A percentile compares a stretch with the other conserved stretches of the same genome.
Evolutionary conservation across 768 basidiomycete species (phyloP).

Genomic region (Scleroderma citrinum): DNA sequence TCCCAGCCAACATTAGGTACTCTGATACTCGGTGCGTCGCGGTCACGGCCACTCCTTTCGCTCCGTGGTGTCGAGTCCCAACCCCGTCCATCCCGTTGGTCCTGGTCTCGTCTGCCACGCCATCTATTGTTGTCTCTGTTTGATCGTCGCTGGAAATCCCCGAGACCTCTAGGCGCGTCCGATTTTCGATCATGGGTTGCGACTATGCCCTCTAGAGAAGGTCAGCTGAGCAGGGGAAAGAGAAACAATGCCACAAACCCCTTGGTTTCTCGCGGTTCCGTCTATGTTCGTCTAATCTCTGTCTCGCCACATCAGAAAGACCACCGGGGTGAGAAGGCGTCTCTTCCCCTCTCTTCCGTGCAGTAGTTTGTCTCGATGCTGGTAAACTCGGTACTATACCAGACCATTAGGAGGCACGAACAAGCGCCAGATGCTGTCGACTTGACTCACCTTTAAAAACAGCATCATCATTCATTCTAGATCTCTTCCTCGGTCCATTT

Average conservation of each 20-base stretch:
- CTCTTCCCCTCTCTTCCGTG: conserved; percentile 76
- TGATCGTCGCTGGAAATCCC: conserved; percentile 88
- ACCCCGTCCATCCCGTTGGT: conserved; percentile 25
- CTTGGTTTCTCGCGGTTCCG: conserved; percentile 61
- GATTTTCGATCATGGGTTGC: conserved; percentile 49
- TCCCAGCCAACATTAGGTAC: conserved; percentile 95
- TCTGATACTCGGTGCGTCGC: conserved; percentile 76
- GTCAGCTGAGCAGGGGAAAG: background rate
- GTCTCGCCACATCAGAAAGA: conserved; percentile 67
- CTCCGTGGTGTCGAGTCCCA: conserved; percentile 65
- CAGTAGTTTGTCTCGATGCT: conserved; percentile 44
- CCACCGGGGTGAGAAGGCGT: conserved; percentile 94
- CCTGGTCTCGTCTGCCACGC: conserved; percentile 37
- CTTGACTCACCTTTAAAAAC: conserved; percentile 75
- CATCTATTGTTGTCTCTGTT: conserved; percentile 66
- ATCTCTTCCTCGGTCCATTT: conserved; percentile 56
- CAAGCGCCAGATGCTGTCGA: background rate
- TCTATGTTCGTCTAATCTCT: conserved; percentile 72
- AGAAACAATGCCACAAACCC: conserved; percentile 34
- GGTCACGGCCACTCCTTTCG: conserved; percentile 38
- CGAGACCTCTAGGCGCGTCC: conserved; percentile 71
- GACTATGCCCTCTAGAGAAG: conserved; percentile 72
- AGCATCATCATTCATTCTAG: conserved; percentile 54
- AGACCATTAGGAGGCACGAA: background rate
- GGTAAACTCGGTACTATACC: conserved; percentile 74